phyloP scores from a whole-genome alignment of 345 rosid genomes.

The Arabis alpina region DNA sequence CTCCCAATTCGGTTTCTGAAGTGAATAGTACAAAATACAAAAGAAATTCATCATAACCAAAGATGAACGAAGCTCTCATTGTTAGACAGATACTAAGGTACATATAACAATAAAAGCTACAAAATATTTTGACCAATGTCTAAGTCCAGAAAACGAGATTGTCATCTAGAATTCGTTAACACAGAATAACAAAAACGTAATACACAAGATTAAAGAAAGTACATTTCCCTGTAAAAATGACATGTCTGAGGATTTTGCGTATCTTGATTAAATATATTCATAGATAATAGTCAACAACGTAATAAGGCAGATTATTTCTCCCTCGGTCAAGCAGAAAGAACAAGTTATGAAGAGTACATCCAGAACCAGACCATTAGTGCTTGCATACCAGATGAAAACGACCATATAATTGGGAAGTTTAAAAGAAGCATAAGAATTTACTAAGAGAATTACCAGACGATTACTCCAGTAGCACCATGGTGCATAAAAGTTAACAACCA shows the following conservation, averaged over 20 bases:
- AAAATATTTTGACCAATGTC: neutral
- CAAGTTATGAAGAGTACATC: conserved; percentile 8
- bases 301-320: conserved; percentile 25
- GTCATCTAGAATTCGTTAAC: conserved; percentile 8
- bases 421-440: conserved; percentile 18
- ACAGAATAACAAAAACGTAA: conserved; percentile 17
- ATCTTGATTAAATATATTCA: conserved; percentile 7
- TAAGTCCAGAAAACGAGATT: neutral
- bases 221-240: conserved; percentile 9
- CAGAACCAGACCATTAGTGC: neutral
- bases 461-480: conserved; percentile 99
- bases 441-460: conserved; percentile 72
- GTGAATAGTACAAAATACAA: conserved; percentile 20
- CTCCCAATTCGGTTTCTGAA: conserved; percentile 98
- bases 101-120: conserved; percentile 10
- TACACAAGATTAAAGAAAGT: neutral
- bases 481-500: conserved; percentile 91
- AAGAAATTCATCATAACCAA: conserved; percentile 24
- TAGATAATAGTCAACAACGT: neutral
- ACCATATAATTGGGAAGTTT: conserved; percentile 3
- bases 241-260: conserved; percentile 13
- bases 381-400: conserved; percentile 20
- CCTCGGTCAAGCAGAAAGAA: conserved; percentile 20
- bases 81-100: conserved; percentile 12
- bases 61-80: conserved; percentile 8